These are phyloP conservation scores for Alternaria gansuensis DNA, from an alignment of 2,329 filamentous ascomycete genomes.

Conservation along the genomic window DNA sequence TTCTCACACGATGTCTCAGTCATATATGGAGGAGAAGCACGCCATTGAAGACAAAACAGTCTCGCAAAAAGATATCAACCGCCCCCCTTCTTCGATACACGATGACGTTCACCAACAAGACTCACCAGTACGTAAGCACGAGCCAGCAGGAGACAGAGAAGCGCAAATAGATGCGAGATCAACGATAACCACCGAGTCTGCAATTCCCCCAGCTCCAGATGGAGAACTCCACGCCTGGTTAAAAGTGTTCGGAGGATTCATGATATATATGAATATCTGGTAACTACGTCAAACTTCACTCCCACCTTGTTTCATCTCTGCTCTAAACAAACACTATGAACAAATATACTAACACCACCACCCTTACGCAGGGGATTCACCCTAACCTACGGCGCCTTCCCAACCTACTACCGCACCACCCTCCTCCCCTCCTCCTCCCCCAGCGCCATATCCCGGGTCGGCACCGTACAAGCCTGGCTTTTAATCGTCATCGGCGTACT, in stretches of 20 bases:
- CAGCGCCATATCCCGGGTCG: slow-evolving; percentile 58
- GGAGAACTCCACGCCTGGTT: slow-evolving; percentile 53
- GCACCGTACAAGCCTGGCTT: slow-evolving; percentile 56
- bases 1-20: slow-evolving; percentile 24
- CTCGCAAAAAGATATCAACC: slow-evolving; percentile 30
- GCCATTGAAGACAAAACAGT: slow-evolving; percentile 18
- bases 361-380: slow-evolving; percentile 51
- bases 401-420: slow-evolving; percentile 57
- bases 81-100: slow-evolving; percentile 22
- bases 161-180: slow-evolving; percentile 32
- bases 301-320: neutral
- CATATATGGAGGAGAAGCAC: slow-evolving; percentile 30
- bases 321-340: neutral
- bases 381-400: slow-evolving; percentile 55
- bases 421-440: slow-evolving; percentile 50
- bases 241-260: slow-evolving; percentile 52
- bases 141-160: slow-evolving; percentile 25
- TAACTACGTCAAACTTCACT: slow-evolving; percentile 16
- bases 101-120: slow-evolving; percentile 1
- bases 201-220: slow-evolving; percentile 48
- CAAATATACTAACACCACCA: slow-evolving; percentile 5
- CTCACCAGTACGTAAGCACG: slow-evolving; percentile 13
- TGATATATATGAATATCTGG: slow-evolving; percentile 54
- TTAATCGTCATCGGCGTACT: slow-evolving; percentile 64
- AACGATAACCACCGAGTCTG: slow-evolving; percentile 34